Percentiles rank a stretch among this genome's conserved stretches.
Conservation (phyloP, 345 rosid genomes). For the Eucalyptus regnans region DNA sequence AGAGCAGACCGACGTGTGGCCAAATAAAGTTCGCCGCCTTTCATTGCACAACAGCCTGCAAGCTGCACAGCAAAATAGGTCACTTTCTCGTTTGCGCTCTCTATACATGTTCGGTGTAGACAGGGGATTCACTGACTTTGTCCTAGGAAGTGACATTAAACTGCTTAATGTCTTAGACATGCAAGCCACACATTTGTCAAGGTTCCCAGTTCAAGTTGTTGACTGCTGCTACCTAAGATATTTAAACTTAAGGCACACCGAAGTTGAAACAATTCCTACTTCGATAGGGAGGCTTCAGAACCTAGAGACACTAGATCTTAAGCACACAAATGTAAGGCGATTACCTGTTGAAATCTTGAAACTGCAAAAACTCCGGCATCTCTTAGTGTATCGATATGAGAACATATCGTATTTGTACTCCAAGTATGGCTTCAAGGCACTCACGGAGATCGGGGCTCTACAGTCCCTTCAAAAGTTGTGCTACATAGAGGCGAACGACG, state of each 20-base stretch:
- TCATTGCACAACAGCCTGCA: constrained; percentile 11
- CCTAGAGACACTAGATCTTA: neutral
- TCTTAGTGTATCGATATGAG: neutral
- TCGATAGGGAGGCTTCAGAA: neutral
- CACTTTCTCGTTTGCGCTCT: constrained; percentile 14
- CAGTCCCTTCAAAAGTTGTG: neutral
- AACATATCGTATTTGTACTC: accelerated
- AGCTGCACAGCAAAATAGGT: neutral
- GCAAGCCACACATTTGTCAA: constrained; percentile 9
- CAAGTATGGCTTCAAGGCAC: neutral
- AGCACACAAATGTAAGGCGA: neutral
- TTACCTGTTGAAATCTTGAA: neutral
- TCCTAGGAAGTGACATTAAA: neutral
- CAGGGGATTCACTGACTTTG: neutral
- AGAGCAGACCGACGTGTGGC: neutral
- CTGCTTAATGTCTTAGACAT: constrained; percentile 25
- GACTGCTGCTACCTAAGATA: constrained; percentile 12
- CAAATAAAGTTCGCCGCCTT: constrained; percentile 18
- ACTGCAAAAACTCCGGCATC: neutral
- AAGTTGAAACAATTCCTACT: constrained; percentile 9
- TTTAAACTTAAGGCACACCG: constrained; percentile 11
- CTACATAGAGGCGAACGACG: neutral
- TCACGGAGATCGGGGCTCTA: neutral
- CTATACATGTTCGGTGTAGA: constrained; percentile 15
- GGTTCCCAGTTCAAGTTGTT: constrained; percentile 14